phyloP scores from a whole-genome alignment of 116 monocot species.

The Cymodocea nodosa region DNA sequence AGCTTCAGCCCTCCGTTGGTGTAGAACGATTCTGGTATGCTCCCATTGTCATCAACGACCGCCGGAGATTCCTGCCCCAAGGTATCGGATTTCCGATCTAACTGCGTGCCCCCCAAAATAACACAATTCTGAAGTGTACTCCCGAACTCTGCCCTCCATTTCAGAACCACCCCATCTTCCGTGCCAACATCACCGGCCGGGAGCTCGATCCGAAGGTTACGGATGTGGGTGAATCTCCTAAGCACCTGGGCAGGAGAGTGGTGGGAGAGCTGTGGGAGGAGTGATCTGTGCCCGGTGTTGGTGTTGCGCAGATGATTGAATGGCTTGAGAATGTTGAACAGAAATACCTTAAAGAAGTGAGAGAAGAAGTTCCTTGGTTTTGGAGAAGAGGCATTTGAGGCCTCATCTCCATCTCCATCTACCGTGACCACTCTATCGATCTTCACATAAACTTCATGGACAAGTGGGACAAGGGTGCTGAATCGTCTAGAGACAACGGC shows the following conservation, averaged over 20 bases:
- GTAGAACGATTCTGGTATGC: conserved; percentile 86
- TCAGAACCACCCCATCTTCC: conserved; percentile 76
- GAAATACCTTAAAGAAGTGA: conserved; percentile 48
- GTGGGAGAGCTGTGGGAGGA: conserved; percentile 45
- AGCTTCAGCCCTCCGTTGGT: conserved; percentile 79
- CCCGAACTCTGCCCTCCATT: conserved; percentile 86
- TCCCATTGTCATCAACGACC: conserved; percentile 49
- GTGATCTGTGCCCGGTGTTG: conserved; percentile 24
- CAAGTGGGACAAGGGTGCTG: conserved; percentile 38
- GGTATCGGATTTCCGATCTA: conserved; percentile 19
- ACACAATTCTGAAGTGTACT: conserved; percentile 88
- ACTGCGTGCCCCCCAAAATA: conserved; percentile 65
- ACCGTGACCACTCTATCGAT: conserved; percentile 70
- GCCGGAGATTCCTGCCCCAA: too few species aligned
- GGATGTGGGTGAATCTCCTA: conserved; percentile 59
- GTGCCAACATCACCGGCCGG: conserved; percentile 76
- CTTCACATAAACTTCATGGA: conserved; percentile 52
- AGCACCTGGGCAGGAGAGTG: conserved; percentile 67
- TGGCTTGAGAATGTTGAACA: conserved; percentile 49
- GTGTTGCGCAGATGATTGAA: conserved; percentile 46
- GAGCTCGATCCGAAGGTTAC: conserved; percentile 62
- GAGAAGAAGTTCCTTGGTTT: conserved; percentile 52
- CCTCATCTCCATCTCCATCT: conserved; percentile 53
- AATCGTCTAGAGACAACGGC: conserved; percentile 52
- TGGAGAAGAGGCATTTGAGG: conserved; percentile 16